Evolutionary conservation across 768 basidiomycete genomes (phyloP), one percentile per base, ranked within the genome.

Genomic region (Polyporus arcularius): DNA sequence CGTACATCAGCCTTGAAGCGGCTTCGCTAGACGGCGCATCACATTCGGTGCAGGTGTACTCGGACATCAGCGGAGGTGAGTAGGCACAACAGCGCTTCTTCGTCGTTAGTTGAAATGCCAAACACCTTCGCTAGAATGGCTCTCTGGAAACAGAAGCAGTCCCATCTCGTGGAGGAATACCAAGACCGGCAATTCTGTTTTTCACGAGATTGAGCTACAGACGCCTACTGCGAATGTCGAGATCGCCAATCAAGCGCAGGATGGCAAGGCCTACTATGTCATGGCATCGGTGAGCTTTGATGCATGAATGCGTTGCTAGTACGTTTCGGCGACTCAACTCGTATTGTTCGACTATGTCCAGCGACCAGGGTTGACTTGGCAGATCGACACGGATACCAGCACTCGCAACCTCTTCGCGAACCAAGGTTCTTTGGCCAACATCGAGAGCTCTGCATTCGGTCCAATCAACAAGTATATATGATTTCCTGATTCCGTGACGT

Each of bases 21-120:
- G 43, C 35, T 3, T 64, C 77, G 0, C 62, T 65, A 16, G 77
- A 79, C 53, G 74, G 71, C 7, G 60, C 61, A 15, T 26, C 68
- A 14, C 78, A 79, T 57, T 11, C 32, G 12, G 71, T 77, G 6
- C 73, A 78, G 56, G 65, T 79, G 4, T 79, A 78, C 60, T 71
- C 76, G 0, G 78, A 79, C 59, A 72, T 79, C 48, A 76, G 71
- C 52, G 75, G 66, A 63, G 76, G 75, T 76, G 42, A 16, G 67
- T 57, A 10, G 15, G 35, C 41, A 8, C 7, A 4, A 3, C n/a
- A 5, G 15, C 2, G 21, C 28, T 26, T 26, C 4, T 12, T 14
- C 7, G 12, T 28, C 28, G 21, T 9, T 18, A 26, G 21, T 15
- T 18, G 12, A 26, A 26, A 12, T 26, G 3, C 21, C 46, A 3